These are phyloP conservation scores for Candida montana DNA, from an alignment of 805 yeast genomes.

Conservation along the genomic window DNA sequence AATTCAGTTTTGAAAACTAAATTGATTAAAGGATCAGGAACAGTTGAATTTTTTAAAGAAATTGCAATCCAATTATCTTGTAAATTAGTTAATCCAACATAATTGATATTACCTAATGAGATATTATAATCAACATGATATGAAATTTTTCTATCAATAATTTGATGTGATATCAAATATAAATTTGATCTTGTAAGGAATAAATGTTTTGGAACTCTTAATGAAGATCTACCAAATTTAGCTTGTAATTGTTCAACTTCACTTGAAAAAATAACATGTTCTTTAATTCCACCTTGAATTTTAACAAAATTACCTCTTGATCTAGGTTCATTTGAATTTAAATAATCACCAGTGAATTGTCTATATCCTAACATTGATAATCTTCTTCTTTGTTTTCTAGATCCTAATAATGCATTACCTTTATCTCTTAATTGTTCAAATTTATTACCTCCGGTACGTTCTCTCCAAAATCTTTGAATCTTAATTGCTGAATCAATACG, in stretches of 20 bases:
- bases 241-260: slow-evolving; percentile 78
- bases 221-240: slow-evolving; percentile 90
- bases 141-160: slow-evolving; percentile 54
- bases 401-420: slow-evolving; percentile 65
- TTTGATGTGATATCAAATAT: slow-evolving; percentile 67
- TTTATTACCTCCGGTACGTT: slow-evolving; percentile 72
- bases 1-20: slow-evolving; percentile 87
- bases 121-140: slow-evolving; percentile 61
- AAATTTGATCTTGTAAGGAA: slow-evolving; percentile 59
- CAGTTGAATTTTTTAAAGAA: slow-evolving; percentile 30
- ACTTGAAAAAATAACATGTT: slow-evolving; percentile 67
- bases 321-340: slow-evolving; percentile 74
- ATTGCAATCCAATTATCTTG: slow-evolving; percentile 92
- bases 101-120: slow-evolving; percentile 52
- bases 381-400: slow-evolving; percentile 83
- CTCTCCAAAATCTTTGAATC: slow-evolving; percentile 80
- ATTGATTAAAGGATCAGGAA: slow-evolving; percentile 78
- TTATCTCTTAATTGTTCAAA: slow-evolving; percentile 80
- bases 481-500: slow-evolving; percentile 82
- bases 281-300: slow-evolving; percentile 64
- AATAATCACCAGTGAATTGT: slow-evolving; percentile 90
- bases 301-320: slow-evolving; percentile 73
- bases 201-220: slow-evolving; percentile 66
- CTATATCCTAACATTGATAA: slow-evolving; percentile 84
- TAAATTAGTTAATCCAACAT: slow-evolving; percentile 62